Percentiles rank a stretch among this genome's conserved stretches.
Conservation (phyloP, 2,329 filamentous ascomycete species). For the Onygenales sp. region DNA sequence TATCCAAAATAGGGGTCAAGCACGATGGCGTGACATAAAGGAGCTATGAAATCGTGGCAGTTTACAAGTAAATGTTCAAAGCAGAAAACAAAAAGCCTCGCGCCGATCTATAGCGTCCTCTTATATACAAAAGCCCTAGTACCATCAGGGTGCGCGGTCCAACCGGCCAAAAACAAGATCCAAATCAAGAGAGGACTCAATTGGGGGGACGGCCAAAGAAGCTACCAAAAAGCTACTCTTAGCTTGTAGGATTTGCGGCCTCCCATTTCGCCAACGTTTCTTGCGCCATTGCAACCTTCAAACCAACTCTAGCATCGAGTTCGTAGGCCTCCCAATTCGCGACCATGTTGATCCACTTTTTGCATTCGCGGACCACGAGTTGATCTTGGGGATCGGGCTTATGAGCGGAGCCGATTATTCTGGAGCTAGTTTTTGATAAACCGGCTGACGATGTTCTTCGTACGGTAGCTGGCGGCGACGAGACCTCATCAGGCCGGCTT, state of each 20-base stretch:
- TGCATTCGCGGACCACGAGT: slow-evolving; percentile 42
- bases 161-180: neutral
- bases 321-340: slow-evolving; percentile 54
- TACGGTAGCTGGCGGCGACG: neutral
- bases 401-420: slow-evolving; percentile 8
- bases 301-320: slow-evolving; percentile 47
- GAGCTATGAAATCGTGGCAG: neutral
- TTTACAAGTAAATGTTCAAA: neutral
- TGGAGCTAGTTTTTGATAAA: slow-evolving; percentile 8
- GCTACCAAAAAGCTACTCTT: neutral
- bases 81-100: neutral
- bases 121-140: too few relatives aligned
- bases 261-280: slow-evolving; percentile 38
- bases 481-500: neutral
- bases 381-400: slow-evolving; percentile 17
- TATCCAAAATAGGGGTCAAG: neutral
- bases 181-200: neutral
- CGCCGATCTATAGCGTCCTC: too few relatives aligned
- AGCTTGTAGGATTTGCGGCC: slow-evolving; percentile 4
- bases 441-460: neutral
- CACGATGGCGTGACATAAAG: neutral
- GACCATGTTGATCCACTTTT: slow-evolving; percentile 47
- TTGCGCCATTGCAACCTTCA: slow-evolving; percentile 39
- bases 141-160: too few relatives aligned
- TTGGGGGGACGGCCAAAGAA: neutral